phyloP scores from a whole-genome alignment of 768 basidiomycete genomes.

The Terana coerulea region DNA sequence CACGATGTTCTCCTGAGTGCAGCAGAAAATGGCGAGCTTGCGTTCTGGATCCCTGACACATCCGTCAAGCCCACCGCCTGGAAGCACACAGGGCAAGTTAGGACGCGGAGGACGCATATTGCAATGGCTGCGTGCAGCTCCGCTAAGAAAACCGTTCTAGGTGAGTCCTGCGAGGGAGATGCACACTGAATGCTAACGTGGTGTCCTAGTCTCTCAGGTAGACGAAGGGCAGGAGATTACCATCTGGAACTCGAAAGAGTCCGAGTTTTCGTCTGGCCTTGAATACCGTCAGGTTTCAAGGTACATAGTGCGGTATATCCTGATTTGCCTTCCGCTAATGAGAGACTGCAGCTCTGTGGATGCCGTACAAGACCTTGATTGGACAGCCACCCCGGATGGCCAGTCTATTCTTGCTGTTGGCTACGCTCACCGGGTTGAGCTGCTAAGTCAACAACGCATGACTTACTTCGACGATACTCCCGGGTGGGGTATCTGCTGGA shows the following conservation, averaged over 20 bases:
- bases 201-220: conserved; percentile 51
- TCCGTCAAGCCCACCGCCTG: conserved; percentile 31
- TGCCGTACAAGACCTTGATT: conserved; percentile 79
- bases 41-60: conserved; percentile 75
- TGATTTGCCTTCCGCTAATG: conserved; percentile 12
- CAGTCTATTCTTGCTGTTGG: conserved; percentile 92
- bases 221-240: conserved; percentile 74
- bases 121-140: conserved; percentile 82
- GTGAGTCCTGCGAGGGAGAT: conserved; percentile 39
- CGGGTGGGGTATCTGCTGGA: conserved; percentile 72
- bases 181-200: too few relatives aligned
- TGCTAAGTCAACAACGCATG: conserved; percentile 93
- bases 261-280: conserved; percentile 87
- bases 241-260: conserved; percentile 95
- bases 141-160: conserved; percentile 85
- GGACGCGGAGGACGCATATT: conserved; percentile 64
- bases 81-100: conserved; percentile 70
- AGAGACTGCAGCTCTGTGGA: conserved; percentile 36
- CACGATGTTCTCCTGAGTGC: conserved; percentile 81
- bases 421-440: conserved; percentile 69
- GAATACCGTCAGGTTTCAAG: conserved; percentile 65
- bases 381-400: conserved; percentile 87
- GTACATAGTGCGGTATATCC: conserved; percentile 36
- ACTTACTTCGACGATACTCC: conserved; percentile 84
- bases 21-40: conserved; percentile 70